phyloP scores from a whole-genome alignment of 1,284 basidiomycete genomes.

The Polyporus tsugae region DNA sequence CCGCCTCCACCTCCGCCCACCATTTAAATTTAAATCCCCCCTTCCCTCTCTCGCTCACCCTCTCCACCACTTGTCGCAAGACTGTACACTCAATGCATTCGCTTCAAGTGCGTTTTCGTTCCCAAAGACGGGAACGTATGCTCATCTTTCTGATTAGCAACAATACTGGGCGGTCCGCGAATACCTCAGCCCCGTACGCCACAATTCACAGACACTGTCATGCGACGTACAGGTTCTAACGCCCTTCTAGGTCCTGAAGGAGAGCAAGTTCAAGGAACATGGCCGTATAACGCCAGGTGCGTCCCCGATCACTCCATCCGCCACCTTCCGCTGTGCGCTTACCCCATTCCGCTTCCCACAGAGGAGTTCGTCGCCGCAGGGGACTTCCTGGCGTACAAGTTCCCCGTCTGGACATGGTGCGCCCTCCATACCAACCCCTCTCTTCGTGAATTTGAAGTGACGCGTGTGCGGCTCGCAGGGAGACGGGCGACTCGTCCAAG shows the following conservation, averaged over 20 bases:
- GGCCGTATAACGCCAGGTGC: conserved; percentile 94
- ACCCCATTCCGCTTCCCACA: conserved; percentile 43
- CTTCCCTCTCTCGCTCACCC: conserved; percentile 21
- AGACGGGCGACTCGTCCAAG: conserved; percentile 87
- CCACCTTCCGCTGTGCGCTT: conserved; percentile 26
- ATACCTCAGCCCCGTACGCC: conserved; percentile 90
- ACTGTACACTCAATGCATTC: conserved; percentile 63
- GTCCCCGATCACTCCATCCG: conserved; percentile 39
- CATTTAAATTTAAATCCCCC: conserved; percentile 15
- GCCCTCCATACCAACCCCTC: conserved; percentile 38
- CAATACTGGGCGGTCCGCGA: conserved; percentile 97
- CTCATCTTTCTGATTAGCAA: conserved; percentile 53
- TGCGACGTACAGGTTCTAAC: conserved; percentile 23
- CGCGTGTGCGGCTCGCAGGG: conserved; percentile 58
- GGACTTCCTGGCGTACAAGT: conserved; percentile 95
- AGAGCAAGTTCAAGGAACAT: conserved; percentile 99
- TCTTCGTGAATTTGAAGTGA: not conserved
- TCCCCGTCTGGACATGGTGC: conserved; percentile 94
- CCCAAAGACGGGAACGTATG: not conserved
- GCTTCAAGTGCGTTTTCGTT: conserved; percentile 60
- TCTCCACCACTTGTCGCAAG: conserved; percentile 12
- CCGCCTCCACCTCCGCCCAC: conserved; percentile 11
- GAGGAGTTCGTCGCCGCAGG: conserved; percentile 97
- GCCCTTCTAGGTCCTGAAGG: conserved; percentile 82
- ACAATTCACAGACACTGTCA: conserved; percentile 28